Base-by-base conservation (phyloP, 768 basidiomycete species). In the Candolleomyces eurysporus region DNA sequence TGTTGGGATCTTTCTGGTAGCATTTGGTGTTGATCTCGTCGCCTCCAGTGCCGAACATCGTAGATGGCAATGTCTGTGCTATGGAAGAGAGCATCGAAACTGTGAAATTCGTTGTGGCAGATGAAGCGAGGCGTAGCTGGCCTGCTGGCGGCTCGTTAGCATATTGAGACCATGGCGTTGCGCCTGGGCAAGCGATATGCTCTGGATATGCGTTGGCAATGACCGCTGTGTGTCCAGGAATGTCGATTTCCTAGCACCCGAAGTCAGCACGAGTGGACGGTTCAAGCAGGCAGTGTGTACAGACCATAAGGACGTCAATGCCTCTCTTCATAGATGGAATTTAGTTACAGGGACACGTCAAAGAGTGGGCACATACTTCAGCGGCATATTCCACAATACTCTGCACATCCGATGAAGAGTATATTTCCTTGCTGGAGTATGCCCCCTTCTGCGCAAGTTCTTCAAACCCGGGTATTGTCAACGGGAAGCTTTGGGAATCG, bases 141-240 rank as follows among this genome's bases (percentile, higher is more conserved):
- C 93, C 93, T 0, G 92, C 84, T 0, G 92, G 93, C 0, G 93
- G 92, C 63, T 94, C 88, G 64, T 76, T 80, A 6, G 89, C 90
- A 59, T 84, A 91, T 5, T 70, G 74, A 0, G 74, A 17, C 88
- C 89, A 89, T 0, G 88, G 89, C 2, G 77, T 71, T 2, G 77
- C 79, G 16, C 80, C 70, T 16, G 75, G 69, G 65, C 93, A 94
- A 1, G 91, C 92, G 43, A 94, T 71, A 60, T 85, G 83, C 32
- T 93, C 89, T 0, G 93, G 92, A 67, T 91, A 83, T 0, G 89
- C 79, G 7, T 75, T 65, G 2, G 79, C 80, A 43, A 95, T 88
- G 32, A 79, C 73, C 0, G 88, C 78, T 2, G 91, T 91, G 71
- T 94, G 94, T 0, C 92, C 93, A 0, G 93, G 93, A 2, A 84